phyloP scores from a whole-genome alignment of 768 basidiomycete species.

The Kwoniella bestiolae region DNA sequence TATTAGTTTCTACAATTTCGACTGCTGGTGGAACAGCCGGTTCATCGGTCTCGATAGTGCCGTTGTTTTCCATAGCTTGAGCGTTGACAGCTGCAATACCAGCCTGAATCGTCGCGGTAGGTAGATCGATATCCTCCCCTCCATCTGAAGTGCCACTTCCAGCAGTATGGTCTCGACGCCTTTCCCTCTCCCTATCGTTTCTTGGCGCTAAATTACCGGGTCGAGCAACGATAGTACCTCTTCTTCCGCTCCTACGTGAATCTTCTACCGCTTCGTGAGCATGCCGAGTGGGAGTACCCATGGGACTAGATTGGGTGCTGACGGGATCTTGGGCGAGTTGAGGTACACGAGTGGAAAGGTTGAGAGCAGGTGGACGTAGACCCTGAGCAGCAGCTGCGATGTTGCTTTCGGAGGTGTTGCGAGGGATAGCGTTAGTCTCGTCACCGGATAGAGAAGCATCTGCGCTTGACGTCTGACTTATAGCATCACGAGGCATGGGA shows the following conservation, averaged over 20 bases:
- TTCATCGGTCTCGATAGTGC: slow-evolving; percentile 29
- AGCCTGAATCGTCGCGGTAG: slow-evolving; percentile 39
- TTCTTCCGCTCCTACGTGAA: slow-evolving; percentile 27
- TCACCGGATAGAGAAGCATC: slow-evolving; percentile 43
- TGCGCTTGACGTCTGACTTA: slow-evolving; percentile 40
- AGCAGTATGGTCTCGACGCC: slow-evolving; percentile 28
- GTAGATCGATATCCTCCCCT: slow-evolving; percentile 49
- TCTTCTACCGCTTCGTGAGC: slow-evolving; percentile 29
- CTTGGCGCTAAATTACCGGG: slow-evolving; percentile 36
- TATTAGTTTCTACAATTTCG: slow-evolving; percentile 31
- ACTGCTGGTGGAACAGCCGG: slow-evolving; percentile 32
- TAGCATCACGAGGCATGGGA: slow-evolving; percentile 12
- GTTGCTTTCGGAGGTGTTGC: slow-evolving; percentile 42
- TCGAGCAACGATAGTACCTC: slow-evolving; percentile 53
- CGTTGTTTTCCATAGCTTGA: slow-evolving; percentile 31
- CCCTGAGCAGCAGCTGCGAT: slow-evolving; percentile 23
- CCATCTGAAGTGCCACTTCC: slow-evolving; percentile 53
- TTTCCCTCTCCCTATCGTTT: slow-evolving; percentile 32
- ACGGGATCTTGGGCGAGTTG: slow-evolving; percentile 40
- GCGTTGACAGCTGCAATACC: slow-evolving; percentile 34
- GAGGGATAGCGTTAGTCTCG: slow-evolving; percentile 33
- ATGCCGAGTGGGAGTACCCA: slow-evolving; percentile 48
- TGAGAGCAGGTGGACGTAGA: slow-evolving; percentile 34
- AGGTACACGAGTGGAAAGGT: slow-evolving; percentile 38
- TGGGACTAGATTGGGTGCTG: slow-evolving; percentile 54